Conservation (phyloP, 106 monocot genomes). For the Triglochin maritima region DNA sequence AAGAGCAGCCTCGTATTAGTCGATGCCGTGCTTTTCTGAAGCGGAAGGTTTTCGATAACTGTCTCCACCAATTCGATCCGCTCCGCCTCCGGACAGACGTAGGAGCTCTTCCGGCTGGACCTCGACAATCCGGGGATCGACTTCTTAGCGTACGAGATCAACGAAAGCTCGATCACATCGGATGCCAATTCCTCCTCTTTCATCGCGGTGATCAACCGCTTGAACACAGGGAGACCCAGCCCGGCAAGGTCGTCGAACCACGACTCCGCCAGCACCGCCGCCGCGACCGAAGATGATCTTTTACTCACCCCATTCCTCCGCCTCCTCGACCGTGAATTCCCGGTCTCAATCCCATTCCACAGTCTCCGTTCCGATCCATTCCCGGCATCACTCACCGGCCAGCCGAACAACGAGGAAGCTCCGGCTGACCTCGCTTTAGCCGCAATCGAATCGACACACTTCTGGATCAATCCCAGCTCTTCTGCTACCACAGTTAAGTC, state of each 20-base stretch:
- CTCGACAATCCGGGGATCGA: constrained; percentile 74
- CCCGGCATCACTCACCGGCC: constrained; percentile 46
- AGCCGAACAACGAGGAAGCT: constrained; percentile 49
- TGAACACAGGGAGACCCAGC: constrained; percentile 65
- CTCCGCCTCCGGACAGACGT: constrained; percentile 28
- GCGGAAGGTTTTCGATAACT: constrained; percentile 49
- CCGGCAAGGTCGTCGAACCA: constrained; percentile 67
- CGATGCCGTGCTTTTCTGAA: constrained; percentile 22
- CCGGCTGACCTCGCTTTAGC: constrained; percentile 25
- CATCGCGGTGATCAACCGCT: constrained; percentile 63
- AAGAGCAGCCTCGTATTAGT: constrained; percentile 46
- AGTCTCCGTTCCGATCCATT: constrained; percentile 3
- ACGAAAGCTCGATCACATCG: constrained; percentile 52
- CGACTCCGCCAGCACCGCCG: constrained; percentile 12
- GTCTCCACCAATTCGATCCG: constrained; percentile 72
- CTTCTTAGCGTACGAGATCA: constrained; percentile 66
- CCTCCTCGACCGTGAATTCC: constrained; percentile 2
- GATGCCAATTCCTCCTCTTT: constrained; percentile 32
- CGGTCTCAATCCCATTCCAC: constrained; percentile 34
- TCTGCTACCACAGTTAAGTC: constrained; percentile 44
- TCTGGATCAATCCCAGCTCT: constrained; percentile 39
- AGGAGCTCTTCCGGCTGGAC: constrained; percentile 32
- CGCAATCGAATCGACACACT: constrained; percentile 61
- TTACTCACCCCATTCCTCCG: constrained; percentile 17
- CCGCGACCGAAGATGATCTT: constrained; percentile 1